Evolutionary conservation across 306 rosid genomes (phyloP).

Genomic region (Lathyrus tuberosus): DNA sequence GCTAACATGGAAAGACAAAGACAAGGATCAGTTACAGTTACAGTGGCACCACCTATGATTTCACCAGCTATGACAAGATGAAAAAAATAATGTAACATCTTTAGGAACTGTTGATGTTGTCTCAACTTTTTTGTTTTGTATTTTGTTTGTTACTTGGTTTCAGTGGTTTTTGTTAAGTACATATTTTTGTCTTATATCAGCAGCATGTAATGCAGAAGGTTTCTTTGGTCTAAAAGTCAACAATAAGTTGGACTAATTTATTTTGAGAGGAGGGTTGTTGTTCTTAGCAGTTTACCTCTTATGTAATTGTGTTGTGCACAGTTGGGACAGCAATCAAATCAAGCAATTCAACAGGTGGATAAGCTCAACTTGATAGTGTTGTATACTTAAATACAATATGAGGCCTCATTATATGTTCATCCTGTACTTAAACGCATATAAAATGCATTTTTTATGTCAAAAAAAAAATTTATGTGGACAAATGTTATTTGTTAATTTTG

Average conservation of each 20-base stretch:
- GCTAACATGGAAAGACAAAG: slow-evolving; percentile 60
- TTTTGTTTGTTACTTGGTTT: slow-evolving; percentile 32
- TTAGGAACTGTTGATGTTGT: slow-evolving; percentile 24
- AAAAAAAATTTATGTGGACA: too few species aligned
- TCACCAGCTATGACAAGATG: slow-evolving; percentile 56
- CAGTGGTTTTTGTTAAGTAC: slow-evolving; percentile 20
- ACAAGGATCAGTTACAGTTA: slow-evolving; percentile 30
- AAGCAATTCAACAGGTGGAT: too few species aligned
- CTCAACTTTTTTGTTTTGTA: slow-evolving; percentile 6
- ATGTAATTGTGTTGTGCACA: too few species aligned
- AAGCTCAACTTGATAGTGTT: too few species aligned
- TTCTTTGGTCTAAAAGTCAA: background rate
- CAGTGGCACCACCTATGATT: slow-evolving; percentile 38
- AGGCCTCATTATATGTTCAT: too few species aligned
- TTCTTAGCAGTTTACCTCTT: background rate
- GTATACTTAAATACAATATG: too few species aligned
- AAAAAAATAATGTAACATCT: slow-evolving; percentile 19
- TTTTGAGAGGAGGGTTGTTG: background rate
- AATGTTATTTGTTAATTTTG: too few species aligned
- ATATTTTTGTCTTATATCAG: slow-evolving; percentile 20
- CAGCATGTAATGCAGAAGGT: background rate
- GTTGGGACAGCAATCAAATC: too few species aligned
- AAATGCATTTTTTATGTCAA: too few species aligned
- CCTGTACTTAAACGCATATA: too few species aligned
- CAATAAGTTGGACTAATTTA: background rate